phyloP scores from a whole-genome alignment of 1,139 yeast genomes.

The Saccharomycopsis crataegensis region DNA sequence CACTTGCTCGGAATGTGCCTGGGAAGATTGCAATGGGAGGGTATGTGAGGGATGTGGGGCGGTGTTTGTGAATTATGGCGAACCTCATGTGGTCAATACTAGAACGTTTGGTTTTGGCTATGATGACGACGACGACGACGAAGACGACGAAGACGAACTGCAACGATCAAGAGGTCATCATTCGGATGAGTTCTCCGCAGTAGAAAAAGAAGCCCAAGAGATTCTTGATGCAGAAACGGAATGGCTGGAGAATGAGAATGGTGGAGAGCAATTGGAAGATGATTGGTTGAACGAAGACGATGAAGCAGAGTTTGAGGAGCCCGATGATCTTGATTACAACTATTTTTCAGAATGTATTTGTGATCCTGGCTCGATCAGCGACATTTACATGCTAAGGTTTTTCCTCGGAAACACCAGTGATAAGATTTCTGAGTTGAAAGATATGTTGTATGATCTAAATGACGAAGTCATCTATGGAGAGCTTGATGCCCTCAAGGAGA shows the following conservation, averaged over 20 bases:
- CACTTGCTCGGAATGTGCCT: conserved; percentile 71
- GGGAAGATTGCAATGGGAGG: conserved; percentile 62
- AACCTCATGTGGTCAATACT: background rate
- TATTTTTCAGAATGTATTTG: background rate
- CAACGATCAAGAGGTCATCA: background rate
- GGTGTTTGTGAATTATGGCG: conserved; percentile 18
- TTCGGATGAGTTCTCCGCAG: background rate
- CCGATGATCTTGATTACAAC: background rate
- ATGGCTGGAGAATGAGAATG: too few species aligned
- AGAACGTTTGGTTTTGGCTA: conserved; percentile 12
- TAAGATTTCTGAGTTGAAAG: background rate
- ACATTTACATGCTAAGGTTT: background rate
- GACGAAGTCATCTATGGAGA: background rate
- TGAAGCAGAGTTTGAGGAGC: background rate
- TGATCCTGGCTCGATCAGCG: background rate
- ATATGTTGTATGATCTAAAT: background rate
- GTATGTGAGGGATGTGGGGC: conserved; percentile 48
- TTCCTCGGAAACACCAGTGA: background rate
- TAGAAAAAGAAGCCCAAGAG: too few species aligned
- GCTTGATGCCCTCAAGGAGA: background rate
- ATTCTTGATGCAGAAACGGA: too few species aligned
- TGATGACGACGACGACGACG: conserved; percentile 24
- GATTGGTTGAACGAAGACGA: background rate
- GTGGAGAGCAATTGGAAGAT: background rate
- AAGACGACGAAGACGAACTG: conserved; percentile 30